phyloP scores from a whole-genome alignment of 148 eudicot species.

The Chenopodium berlandieri region DNA sequence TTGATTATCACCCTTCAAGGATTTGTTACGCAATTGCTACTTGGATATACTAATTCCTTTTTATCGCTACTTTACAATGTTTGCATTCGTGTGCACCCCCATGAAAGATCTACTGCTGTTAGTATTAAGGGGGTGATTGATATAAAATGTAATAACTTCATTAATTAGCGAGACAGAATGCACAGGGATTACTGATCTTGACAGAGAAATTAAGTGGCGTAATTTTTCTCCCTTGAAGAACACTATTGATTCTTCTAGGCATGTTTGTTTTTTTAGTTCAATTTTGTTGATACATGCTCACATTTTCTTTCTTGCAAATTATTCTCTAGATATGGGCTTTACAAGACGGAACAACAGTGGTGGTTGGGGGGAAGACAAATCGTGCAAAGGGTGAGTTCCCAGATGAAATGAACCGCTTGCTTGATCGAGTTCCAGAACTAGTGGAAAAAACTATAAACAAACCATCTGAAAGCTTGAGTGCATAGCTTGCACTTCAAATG shows the following conservation, averaged over 20 bases:
- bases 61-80: not conserved
- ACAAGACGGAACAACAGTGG: slow-evolving; percentile 90
- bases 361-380: slow-evolving; percentile 94
- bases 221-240: not conserved
- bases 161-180: not conserved
- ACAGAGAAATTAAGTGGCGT: not conserved
- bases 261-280: not conserved
- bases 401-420: slow-evolving; percentile 61
- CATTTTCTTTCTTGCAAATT: slow-evolving; percentile 14
- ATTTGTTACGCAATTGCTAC: not conserved
- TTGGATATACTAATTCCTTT: not conserved
- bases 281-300: slow-evolving; percentile 9
- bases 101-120: not conserved
- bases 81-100: not conserved
- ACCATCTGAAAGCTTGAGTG: slow-evolving; percentile 36
- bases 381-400: slow-evolving; percentile 84
- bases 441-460: slow-evolving; percentile 43
- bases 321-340: slow-evolving; percentile 77
- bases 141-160: not conserved
- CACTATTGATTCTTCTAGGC: not conserved
- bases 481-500: slow-evolving; percentile 27
- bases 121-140: not conserved
- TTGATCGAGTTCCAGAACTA: slow-evolving; percentile 83
- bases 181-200: not conserved
- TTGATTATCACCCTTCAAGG: not conserved